Percentiles rank a stretch among this genome's conserved stretches.
These are phyloP conservation scores for Talaromyces pinophilus DNA, from an alignment of 2,329 filamentous ascomycete species.

Conservation along the genomic window DNA sequence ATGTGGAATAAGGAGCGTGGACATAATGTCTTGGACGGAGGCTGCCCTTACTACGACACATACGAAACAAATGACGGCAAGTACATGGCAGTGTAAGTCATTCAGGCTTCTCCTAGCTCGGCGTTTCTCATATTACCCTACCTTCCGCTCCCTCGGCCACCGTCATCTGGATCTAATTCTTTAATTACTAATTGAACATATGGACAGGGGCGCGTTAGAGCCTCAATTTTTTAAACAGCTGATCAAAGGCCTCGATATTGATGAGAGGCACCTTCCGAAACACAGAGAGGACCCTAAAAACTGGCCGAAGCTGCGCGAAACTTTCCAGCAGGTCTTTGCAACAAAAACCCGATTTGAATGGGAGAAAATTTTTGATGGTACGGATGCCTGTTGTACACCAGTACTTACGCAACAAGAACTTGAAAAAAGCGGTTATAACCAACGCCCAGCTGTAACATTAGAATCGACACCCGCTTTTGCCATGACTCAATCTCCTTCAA, in stretches of 20 bases:
- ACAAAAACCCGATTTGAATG: slow-evolving; percentile 56
- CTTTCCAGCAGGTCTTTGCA: no score
- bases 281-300: no score
- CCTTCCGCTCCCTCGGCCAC: no score
- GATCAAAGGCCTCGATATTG: slow-evolving; percentile 64
- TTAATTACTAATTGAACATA: no score
- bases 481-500: no score
- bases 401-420: slow-evolving; percentile 73
- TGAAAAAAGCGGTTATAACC: slow-evolving; percentile 52
- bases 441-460: slow-evolving; percentile 48
- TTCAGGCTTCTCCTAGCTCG: no score
- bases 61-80: slow-evolving; percentile 70
- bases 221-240: slow-evolving; percentile 73
- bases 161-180: no score
- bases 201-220: slow-evolving; percentile 68
- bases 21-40: slow-evolving; percentile 74
- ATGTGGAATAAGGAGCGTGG: slow-evolving; percentile 66
- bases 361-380: slow-evolving; percentile 79
- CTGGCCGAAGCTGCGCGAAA: no score
- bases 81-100: slow-evolving; percentile 67
- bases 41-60: slow-evolving; percentile 79
- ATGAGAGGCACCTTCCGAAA: slow-evolving; percentile 32
- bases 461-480: slow-evolving; percentile 57
- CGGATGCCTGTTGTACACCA: slow-evolving; percentile 85
- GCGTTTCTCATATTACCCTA: no score